Conservation (phyloP, 2,329 filamentous ascomycete genomes). For the Phyllosticta citriasiana region DNA sequence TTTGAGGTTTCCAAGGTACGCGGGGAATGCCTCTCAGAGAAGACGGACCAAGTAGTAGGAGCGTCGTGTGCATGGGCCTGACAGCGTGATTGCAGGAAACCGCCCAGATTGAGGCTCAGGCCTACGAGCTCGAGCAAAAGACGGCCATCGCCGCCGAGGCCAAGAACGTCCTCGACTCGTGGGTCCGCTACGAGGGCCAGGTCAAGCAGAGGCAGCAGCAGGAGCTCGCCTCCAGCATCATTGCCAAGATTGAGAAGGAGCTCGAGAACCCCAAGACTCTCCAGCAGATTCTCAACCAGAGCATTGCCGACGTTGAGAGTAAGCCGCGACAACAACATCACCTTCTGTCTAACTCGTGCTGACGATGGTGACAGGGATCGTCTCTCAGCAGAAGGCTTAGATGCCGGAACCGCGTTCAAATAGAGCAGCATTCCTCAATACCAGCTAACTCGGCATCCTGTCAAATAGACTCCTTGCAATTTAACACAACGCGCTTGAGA, state of each 20-base stretch:
- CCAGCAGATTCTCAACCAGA: slow-evolving; percentile 97
- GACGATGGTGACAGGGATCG: slow-evolving; percentile 21
- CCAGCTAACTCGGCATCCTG: slow-evolving; percentile 19
- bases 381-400: slow-evolving; percentile 27
- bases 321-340: slow-evolving; percentile 27
- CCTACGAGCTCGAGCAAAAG: slow-evolving; percentile 94
- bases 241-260: slow-evolving; percentile 98
- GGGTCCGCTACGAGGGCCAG: slow-evolving; percentile 97
- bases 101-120: slow-evolving; percentile 87
- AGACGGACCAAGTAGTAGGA: not conserved
- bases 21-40: not conserved
- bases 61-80: slow-evolving; percentile 14
- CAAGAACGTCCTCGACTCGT: slow-evolving; percentile 91
- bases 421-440: slow-evolving; percentile 19
- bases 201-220: slow-evolving; percentile 98
- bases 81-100: slow-evolving; percentile 60
- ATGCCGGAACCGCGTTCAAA: slow-evolving; percentile 9
- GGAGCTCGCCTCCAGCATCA: slow-evolving; percentile 86
- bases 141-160: slow-evolving; percentile 87
- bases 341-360: not conserved
- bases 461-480: slow-evolving; percentile 32
- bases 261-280: slow-evolving; percentile 95
- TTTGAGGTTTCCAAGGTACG: slow-evolving; percentile 96
- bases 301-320: slow-evolving; percentile 94
- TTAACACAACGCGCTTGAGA: slow-evolving; percentile 12